Evolutionary conservation across 768 basidiomycete species (phyloP), one percentile per base, ranked within the genome.

Genomic region (Tubosaeta sp.): DNA sequence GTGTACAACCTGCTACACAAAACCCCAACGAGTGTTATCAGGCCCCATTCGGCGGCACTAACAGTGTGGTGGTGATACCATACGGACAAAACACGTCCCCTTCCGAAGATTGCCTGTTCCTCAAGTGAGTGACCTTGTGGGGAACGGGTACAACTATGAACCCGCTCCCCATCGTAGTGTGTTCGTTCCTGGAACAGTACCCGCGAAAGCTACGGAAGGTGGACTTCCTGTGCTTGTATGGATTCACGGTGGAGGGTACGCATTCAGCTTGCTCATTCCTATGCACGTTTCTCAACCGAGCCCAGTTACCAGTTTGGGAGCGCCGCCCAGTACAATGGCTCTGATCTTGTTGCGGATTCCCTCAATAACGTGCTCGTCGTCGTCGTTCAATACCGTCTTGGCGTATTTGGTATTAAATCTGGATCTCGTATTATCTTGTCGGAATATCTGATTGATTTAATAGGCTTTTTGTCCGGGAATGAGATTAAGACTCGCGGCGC

Each of bases 201-300:
- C 37, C 11, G 11, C 13, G 2, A 26, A 42, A 25, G 16, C 9
- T 14, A 26, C 19, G 4, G 11, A 12, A 2, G 22, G 12, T 4
- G 8, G 39, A 26, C 43, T 44, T 44, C n/a, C n/a, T n/a, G n/a
- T n/a, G n/a, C n/a, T n/a, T n/a, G n/a, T n/a, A n/a, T n/a, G n/a
- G n/a, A n/a, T n/a, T n/a, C n/a, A n/a, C n/a, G n/a, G n/a, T n/a
- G n/a, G n/a, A n/a, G n/a, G n/a, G n/a, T n/a, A n/a, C n/a, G n/a
- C n/a, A n/a, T n/a, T n/a, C n/a, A 78, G 6, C 81, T n/a, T 74
- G 63, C 79, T 80, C 7, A 76, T 76, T 54, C 71, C 29, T 76
- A 76, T 75, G 19, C n/a, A 69, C 51, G 2, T n/a, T 19, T n/a
- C n/a, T n/a, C n/a, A n/a, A n/a, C n/a, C n/a, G n/a, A n/a, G n/a